Evolutionary conservation across 2,329 filamentous ascomycete species (phyloP).

Genomic region (Leptographium galeiforme): DNA sequence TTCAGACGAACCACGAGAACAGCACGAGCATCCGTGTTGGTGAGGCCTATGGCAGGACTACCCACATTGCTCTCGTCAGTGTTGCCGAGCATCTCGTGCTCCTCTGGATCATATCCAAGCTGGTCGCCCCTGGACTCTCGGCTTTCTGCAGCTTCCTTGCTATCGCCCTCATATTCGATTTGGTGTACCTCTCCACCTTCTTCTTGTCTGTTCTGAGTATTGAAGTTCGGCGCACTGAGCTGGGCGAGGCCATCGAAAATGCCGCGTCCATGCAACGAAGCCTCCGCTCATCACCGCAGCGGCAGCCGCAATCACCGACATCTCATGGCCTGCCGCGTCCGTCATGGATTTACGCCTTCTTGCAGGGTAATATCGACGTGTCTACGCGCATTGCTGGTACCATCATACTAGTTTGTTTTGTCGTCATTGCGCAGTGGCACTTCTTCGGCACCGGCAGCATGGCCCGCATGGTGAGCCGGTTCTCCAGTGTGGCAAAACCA

Average conservation of each 20-base stretch:
- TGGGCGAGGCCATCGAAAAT: conserved; percentile 57
- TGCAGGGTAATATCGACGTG: conserved; percentile 50
- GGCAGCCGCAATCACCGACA: neutral
- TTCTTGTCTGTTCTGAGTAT: conserved; percentile 69
- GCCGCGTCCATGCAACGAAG: conserved; percentile 29
- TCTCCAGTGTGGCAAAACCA: conserved; percentile 13
- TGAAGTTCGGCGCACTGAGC: conserved; percentile 62
- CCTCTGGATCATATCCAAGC: conserved; percentile 48
- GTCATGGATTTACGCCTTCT: conserved; percentile 47
- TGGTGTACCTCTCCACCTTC: conserved; percentile 66
- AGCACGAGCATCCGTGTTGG: conserved; percentile 57
- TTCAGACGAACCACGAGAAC: conserved; percentile 56
- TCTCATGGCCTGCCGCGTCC: conserved; percentile 17
- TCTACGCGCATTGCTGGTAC: conserved; percentile 66
- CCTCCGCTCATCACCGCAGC: neutral
- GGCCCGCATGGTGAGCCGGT: conserved; percentile 19
- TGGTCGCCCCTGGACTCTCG: conserved; percentile 50
- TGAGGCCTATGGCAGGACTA: conserved; percentile 60
- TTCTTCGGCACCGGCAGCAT: conserved; percentile 52
- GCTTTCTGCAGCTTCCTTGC: conserved; percentile 67
- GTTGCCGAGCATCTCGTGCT: conserved; percentile 57
- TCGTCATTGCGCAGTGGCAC: conserved; percentile 63
- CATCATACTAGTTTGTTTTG: conserved; percentile 57
- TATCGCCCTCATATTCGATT: conserved; percentile 63
- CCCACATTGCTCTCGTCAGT: conserved; percentile 54